Percentiles rank a stretch among this genome's conserved stretches.
Conservation (phyloP, 1,139 yeast species). For the Candida albicans region DNA sequence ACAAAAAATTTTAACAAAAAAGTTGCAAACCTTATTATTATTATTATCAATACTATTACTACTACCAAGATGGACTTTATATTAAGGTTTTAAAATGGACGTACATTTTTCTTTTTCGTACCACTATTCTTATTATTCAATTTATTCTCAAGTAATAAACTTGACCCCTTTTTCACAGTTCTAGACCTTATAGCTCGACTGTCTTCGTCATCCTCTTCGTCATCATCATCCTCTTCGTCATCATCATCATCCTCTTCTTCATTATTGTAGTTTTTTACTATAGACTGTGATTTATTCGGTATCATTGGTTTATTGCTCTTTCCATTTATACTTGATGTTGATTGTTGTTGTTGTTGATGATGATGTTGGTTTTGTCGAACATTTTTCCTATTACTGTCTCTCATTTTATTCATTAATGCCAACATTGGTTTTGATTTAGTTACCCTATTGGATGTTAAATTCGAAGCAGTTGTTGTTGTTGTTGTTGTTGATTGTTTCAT, state of each 20-base stretch:
- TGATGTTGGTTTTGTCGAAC: conserved; percentile 11
- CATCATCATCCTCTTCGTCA: neutral
- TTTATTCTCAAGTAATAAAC: conserved; percentile 14
- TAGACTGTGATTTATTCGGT: neutral
- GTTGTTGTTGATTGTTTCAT: conserved; percentile 2
- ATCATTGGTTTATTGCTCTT: neutral
- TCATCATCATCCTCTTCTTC: neutral
- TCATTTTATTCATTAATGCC: conserved; percentile 47
- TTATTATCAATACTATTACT: too few species aligned
- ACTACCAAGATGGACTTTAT: too few species aligned
- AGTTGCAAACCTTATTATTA: too few species aligned
- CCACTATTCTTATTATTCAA: conserved; percentile 13
- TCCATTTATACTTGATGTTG: neutral
- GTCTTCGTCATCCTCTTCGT: conserved; percentile 13
- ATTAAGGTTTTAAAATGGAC: conserved; percentile 21
- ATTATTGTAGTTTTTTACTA: neutral
- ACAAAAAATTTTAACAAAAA: too few species aligned
- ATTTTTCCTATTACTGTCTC: conserved; percentile 30
- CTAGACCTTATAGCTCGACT: conserved; percentile 11
- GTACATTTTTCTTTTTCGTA: conserved; percentile 6
- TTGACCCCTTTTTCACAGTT: conserved; percentile 19
- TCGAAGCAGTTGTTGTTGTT: conserved; percentile 7
- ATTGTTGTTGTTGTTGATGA: conserved; percentile 1
- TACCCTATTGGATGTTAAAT: too few species aligned
- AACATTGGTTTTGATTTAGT: conserved; percentile 36